phyloP scores from a whole-genome alignment of 2,329 filamentous ascomycete genomes.

The Talaromyces pinophilus region DNA sequence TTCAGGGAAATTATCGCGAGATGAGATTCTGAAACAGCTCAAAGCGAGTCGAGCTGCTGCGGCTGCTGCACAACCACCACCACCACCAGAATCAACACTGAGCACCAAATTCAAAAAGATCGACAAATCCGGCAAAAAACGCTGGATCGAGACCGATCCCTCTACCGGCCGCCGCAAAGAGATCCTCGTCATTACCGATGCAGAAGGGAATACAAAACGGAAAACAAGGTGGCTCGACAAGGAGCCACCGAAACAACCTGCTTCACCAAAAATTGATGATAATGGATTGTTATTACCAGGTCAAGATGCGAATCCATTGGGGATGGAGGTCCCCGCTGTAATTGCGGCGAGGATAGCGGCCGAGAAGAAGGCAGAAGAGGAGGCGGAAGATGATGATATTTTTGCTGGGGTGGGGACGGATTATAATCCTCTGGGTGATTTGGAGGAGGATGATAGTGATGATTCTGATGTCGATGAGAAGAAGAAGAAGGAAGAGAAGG shows the following conservation, averaged over 20 bases:
- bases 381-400: slow-evolving; percentile 61
- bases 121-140: slow-evolving; percentile 50
- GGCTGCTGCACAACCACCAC: slow-evolving; percentile 41
- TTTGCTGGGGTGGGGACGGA: slow-evolving; percentile 62
- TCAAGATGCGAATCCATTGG: slow-evolving; percentile 51
- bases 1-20: slow-evolving; percentile 55
- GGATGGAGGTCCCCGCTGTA: slow-evolving; percentile 53
- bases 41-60: slow-evolving; percentile 53
- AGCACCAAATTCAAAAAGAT: slow-evolving; percentile 59
- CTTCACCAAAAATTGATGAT: slow-evolving; percentile 20
- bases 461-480: slow-evolving; percentile 35
- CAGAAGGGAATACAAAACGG: slow-evolving; percentile 62
- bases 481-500: slow-evolving; percentile 20
- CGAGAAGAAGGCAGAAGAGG: slow-evolving; percentile 25
- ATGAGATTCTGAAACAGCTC: slow-evolving; percentile 61
- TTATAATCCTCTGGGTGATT: slow-evolving; percentile 60
- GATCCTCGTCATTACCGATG: slow-evolving; percentile 60
- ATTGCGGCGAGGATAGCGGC: slow-evolving; percentile 39
- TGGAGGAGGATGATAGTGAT: slow-evolving; percentile 49
- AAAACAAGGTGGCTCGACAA: slow-evolving; percentile 58
- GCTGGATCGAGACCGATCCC: slow-evolving; percentile 59
- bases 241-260: slow-evolving; percentile 23
- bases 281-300: slow-evolving; percentile 44
- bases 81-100: slow-evolving; percentile 51
- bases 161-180: slow-evolving; percentile 53